Evolutionary conservation across 2,329 filamentous ascomycete genomes (phyloP).

Genomic region (Gaeumannomyces tritici): DNA sequence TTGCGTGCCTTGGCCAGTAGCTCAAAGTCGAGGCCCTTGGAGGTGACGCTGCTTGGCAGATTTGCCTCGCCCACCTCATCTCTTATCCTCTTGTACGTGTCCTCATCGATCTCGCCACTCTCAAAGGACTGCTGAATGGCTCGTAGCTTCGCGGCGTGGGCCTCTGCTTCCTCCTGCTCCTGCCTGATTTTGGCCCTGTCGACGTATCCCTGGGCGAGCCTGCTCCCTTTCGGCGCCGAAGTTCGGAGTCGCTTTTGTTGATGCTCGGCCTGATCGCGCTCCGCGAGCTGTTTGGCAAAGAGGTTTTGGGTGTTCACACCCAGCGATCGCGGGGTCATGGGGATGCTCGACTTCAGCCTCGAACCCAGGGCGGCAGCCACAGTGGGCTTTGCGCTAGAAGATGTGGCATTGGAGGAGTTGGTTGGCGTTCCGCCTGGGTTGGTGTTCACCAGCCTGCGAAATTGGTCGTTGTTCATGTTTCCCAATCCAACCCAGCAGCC

Average conservation of each 20-base stretch:
- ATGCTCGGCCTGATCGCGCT: constrained; percentile 48
- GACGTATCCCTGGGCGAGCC: constrained; percentile 69
- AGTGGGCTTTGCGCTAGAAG: constrained; percentile 20
- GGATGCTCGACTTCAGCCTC: constrained; percentile 69
- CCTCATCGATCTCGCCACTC: constrained; percentile 71
- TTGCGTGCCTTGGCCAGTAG: constrained; percentile 57
- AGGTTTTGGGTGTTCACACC: constrained; percentile 36
- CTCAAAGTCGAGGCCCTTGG: constrained; percentile 86
- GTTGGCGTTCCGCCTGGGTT: constrained; percentile 19
- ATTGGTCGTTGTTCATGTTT: constrained; percentile 90
- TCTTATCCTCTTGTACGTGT: constrained; percentile 65
- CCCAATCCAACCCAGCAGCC: not conserved
- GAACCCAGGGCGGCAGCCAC: constrained; percentile 56
- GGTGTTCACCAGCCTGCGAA: constrained; percentile 64
- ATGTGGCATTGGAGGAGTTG: constrained; percentile 31
- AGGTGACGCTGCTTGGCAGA: constrained; percentile 68
- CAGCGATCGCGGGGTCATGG: constrained; percentile 85
- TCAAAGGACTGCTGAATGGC: constrained; percentile 76
- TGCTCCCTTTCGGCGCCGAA: constrained; percentile 73
- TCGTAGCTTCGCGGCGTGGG: constrained; percentile 56
- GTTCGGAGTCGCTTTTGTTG: constrained; percentile 67
- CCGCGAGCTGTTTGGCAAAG: constrained; percentile 77
- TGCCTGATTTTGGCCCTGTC: constrained; percentile 65
- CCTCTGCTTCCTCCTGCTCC: constrained; percentile 40
- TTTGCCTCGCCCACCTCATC: constrained; percentile 77